Base-by-base conservation (phyloP, 2,329 filamentous ascomycete genomes). In the Trichoderma asperellum region DNA sequence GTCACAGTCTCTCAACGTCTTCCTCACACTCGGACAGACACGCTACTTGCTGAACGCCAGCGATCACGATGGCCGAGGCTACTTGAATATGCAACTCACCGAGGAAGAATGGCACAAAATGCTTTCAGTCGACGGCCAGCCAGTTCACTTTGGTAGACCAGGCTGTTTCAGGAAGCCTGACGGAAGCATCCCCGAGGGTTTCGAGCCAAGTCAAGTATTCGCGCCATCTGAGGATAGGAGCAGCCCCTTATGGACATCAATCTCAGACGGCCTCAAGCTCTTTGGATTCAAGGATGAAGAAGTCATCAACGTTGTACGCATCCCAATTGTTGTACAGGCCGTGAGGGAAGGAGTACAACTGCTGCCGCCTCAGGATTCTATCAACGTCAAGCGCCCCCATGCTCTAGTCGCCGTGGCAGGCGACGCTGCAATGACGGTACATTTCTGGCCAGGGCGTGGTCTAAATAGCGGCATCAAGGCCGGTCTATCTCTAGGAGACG, bases 381-480 rank as follows among this genome's bases (percentile, higher is more conserved):
- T 70, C 24, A 73, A 67, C 12, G 66, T 77, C 53, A 71, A 68
- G 11, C 75, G 77, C 0, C 76, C 77, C 1, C 77, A 79, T 21
- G 78, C 73, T 0, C 74, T 80, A 1, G 78, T 79, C 0, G 77
- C 78, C 0, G 75, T 80, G 1, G 77, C 78, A 0, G 79, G 78
- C 2, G 79, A 80, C 43, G 76, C 78, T 2, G 77, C 77, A 29
- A 79, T 80, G 76, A 79, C 76, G 8, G 78, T 80, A 4, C 77
- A 80, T 68, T 80, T 80, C 60, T 80, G 77, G 79, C 77, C 79
- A 0, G 79, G 79, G 0, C 74, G 78, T 8, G 78, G 78, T 0
- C 73, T 80, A 4, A 80, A 80, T 71, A 79, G 77, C 69, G 78
- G 78, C 40, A 79, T 80, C 73, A 80, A 79, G 58, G 73, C 78